Percentiles rank a stretch among this genome's conserved stretches.
Evolutionary conservation across 306 rosid species (phyloP).

Genomic region (Trichosanthes cucumerina): DNA sequence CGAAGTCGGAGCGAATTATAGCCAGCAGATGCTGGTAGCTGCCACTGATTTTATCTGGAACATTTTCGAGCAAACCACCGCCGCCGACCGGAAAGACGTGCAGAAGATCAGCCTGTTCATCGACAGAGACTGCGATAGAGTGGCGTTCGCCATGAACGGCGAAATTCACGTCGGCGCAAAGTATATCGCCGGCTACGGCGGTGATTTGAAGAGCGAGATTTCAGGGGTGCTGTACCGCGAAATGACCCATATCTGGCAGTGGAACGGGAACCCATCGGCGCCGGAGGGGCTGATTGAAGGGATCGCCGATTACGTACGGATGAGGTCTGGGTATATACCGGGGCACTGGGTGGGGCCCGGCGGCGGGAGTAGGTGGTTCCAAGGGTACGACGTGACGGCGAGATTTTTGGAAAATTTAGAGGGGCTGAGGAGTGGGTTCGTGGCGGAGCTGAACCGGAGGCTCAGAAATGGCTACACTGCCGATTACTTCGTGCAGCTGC

Average conservation of each 20-base stretch:
- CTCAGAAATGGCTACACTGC: neutral
- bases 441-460: neutral
- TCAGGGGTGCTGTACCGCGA: constrained; percentile 30
- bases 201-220: constrained; percentile 22
- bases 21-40: constrained; percentile 16
- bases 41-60: constrained; percentile 21
- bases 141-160: constrained; percentile 8
- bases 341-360: constrained; percentile 21
- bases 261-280: constrained; percentile 18
- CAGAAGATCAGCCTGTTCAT: constrained; percentile 14
- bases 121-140: constrained; percentile 17
- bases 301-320: constrained; percentile 43
- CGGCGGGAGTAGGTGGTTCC: constrained; percentile 29
- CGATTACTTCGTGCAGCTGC: neutral
- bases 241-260: constrained; percentile 14
- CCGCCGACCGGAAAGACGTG: constrained; percentile 11
- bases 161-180: constrained; percentile 31
- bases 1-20: constrained; percentile 19
- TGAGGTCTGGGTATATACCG: constrained; percentile 27
- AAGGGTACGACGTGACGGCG: constrained; percentile 41
- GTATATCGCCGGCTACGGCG: neutral
- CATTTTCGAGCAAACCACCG: constrained; percentile 11
- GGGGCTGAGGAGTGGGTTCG: neutral
- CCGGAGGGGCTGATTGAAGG: constrained; percentile 30
- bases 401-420: constrained; percentile 37